Conservation (phyloP, 805 yeast species). For the Candida xyloterini region DNA sequence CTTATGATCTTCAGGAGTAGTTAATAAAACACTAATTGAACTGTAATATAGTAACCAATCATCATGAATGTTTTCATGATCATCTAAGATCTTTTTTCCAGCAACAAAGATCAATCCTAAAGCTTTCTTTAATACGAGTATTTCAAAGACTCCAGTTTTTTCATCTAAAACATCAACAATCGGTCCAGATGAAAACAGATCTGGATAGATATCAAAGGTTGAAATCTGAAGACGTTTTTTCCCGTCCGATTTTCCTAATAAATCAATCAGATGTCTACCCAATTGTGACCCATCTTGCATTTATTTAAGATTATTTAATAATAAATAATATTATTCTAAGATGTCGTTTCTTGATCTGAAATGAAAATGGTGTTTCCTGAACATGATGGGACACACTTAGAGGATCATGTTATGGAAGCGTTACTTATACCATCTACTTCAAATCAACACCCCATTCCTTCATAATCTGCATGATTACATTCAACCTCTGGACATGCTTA, state of each 20-base stretch:
- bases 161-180: constrained; percentile 14
- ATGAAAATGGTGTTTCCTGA: too few species aligned
- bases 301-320: too few species aligned
- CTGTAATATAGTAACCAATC: constrained; percentile 10
- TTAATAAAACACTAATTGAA: constrained; percentile 25
- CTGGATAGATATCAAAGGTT: constrained; percentile 26
- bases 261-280: constrained; percentile 3
- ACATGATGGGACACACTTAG: too few species aligned
- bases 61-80: background rate
- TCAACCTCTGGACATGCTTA: too few species aligned
- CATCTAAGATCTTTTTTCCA: constrained; percentile 14
- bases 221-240: constrained; percentile 4
- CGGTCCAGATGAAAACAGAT: constrained; percentile 28
- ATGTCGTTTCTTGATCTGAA: too few species aligned
- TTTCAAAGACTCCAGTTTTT: constrained; percentile 11
- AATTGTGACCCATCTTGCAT: constrained; percentile 2
- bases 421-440: too few species aligned
- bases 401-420: too few species aligned
- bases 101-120: constrained; percentile 20
- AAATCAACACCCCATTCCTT: too few species aligned
- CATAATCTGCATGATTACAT: too few species aligned
- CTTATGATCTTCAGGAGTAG: constrained; percentile 31
- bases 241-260: background rate
- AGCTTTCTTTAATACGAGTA: constrained; percentile 14
- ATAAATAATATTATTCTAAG: too few species aligned